Base-by-base conservation (phyloP, 805 yeast genomes). In the Saccharomycopsis sp. region DNA sequence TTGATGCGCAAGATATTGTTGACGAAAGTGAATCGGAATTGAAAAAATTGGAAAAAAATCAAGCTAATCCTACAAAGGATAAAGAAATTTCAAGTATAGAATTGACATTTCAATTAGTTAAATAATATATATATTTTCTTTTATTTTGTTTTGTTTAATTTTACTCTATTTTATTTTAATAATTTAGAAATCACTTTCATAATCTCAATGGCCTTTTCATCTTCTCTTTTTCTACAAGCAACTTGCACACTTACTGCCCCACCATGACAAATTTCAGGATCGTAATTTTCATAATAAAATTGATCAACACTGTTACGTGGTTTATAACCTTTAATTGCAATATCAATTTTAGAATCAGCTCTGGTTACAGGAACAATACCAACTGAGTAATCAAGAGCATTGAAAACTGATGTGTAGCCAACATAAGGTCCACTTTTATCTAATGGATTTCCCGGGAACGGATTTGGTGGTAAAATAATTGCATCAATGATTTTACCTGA, bases 211-310 rank as follows among this genome's bases (percentile, higher is more conserved):
- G 69, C 74, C 56, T 77, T 78, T 54, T 81, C 88, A 53, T 81
- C 89, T 53, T 77, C 72, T 16, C 70, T 64, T 43, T 75, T 68
- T 46, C 68, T 67, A n/a, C 82, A 77, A 3, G 80, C 75, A 24
- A 82, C 62, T 59, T 81, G 87, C n/a, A 82, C 61, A 16, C 79
- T 75, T 11, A 77, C 79, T 0, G 86, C 80, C 44, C 79, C 75
- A 3, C 79, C 81, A 51, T 75, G 68, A 57, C 70, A 65, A 49
- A 71, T 71, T 41, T 62, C 69, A 1, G 81, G 71, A 51, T 75
- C 70, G 59, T 75, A 79, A 40, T 67, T 57, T 24, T 62, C 59
- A 52, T 67, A 68, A 31, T 73, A 68, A 19, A 61, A 66, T 36
- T 59, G 53, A 41, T 78, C 84, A 2, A 66, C 55, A 1, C 64